A percentile compares a stretch with the other conserved stretches of the same genome.
phyloP scores from a whole-genome alignment of 805 yeast species.

The Candida parachauliodes region DNA sequence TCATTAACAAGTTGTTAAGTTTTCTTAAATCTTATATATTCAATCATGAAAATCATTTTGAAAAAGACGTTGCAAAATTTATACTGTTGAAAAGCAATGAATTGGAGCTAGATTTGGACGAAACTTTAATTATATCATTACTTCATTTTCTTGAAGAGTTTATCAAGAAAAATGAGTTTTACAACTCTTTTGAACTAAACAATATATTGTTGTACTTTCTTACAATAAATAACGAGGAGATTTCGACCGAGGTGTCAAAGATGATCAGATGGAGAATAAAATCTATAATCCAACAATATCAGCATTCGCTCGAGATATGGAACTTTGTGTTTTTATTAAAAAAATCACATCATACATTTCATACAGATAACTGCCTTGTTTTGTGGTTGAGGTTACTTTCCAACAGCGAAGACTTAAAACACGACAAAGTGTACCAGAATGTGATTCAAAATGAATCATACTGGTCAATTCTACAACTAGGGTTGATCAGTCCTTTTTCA shows the following conservation, averaged over 20 bases:
- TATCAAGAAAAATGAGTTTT: slow-evolving; percentile 16
- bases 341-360: slow-evolving; percentile 17
- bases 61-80: background rate
- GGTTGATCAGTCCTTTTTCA: slow-evolving; percentile 53
- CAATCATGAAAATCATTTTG: slow-evolving; percentile 4
- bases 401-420: slow-evolving; percentile 13
- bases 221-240: slow-evolving; percentile 32
- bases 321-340: slow-evolving; percentile 35
- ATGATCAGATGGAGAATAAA: slow-evolving; percentile 54
- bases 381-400: slow-evolving; percentile 56
- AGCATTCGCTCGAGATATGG: slow-evolving; percentile 40
- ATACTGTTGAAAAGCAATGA: background rate
- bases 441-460: slow-evolving; percentile 32
- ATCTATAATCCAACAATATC: slow-evolving; percentile 19
- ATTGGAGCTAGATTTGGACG: slow-evolving; percentile 9
- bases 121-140: slow-evolving; percentile 17
- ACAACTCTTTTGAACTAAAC: slow-evolving; percentile 11
- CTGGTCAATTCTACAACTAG: slow-evolving; percentile 57
- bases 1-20: slow-evolving; percentile 1
- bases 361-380: slow-evolving; percentile 42
- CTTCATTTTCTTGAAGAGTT: slow-evolving; percentile 37
- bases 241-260: slow-evolving; percentile 36
- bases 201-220: slow-evolving; percentile 29
- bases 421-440: slow-evolving; percentile 21
- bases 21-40: background rate